These are phyloP conservation scores for Nicotiana tabacum DNA, from an alignment of 257 asterid species.

Conservation along the genomic window DNA sequence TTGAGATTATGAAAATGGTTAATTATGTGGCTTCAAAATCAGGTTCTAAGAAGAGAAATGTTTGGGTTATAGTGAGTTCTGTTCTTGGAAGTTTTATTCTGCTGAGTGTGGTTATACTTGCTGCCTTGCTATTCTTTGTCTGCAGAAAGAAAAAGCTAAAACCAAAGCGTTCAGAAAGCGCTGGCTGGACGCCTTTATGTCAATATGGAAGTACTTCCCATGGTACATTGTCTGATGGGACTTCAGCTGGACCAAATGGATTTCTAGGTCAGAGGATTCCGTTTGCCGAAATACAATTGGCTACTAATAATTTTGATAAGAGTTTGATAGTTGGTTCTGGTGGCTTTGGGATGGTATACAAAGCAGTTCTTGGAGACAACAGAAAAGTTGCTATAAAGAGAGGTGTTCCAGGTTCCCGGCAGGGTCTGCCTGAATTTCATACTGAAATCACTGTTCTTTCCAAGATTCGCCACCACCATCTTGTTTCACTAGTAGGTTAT, in stretches of 20 bases:
- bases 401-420: constrained; percentile 60
- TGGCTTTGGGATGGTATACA: constrained; percentile 66
- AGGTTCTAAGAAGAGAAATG: constrained; percentile 18
- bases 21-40: constrained; percentile 20
- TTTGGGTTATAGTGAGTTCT: constrained; percentile 37
- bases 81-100: constrained; percentile 35
- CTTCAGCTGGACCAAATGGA: constrained; percentile 29
- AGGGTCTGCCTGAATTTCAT: constrained; percentile 74
- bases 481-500: constrained; percentile 66
- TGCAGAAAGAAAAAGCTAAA: constrained; percentile 30
- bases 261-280: constrained; percentile 54
- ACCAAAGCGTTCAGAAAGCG: constrained; percentile 34
- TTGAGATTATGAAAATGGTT: constrained; percentile 65
- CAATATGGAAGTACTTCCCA: constrained; percentile 42
- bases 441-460: constrained; percentile 61
- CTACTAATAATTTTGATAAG: constrained; percentile 60
- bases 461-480: constrained; percentile 65
- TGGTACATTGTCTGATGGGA: constrained; percentile 43
- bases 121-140: constrained; percentile 16
- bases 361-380: constrained; percentile 47
- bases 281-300: constrained; percentile 46
- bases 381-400: constrained; percentile 62
- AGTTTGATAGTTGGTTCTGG: constrained; percentile 55
- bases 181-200: constrained; percentile 55
- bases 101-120: constrained; percentile 20